Base-by-base conservation (phyloP, 441 rosid species). In the Gossypium schwendimanii region DNA sequence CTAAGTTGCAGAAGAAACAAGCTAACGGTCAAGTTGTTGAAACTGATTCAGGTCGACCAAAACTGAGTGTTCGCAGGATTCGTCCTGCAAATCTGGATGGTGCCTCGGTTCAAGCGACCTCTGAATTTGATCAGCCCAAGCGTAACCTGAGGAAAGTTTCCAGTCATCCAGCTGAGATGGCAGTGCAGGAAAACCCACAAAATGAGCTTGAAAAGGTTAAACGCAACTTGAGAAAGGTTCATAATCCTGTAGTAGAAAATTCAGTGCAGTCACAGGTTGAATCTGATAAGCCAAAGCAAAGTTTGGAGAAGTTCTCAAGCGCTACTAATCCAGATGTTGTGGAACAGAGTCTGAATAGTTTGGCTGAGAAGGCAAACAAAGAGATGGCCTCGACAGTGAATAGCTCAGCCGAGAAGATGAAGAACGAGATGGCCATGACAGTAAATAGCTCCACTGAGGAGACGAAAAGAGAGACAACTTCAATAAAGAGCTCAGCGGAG, bases 191-290 rank as follows among this genome's bases (percentile, higher is more conserved):
- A 79, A 85, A 87, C 80, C 91, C 95, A 55, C 94, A 89, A 75
- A 80, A 58, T 85, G 98, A 90, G 78, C 88, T 94, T 74, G 97
- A 94, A 82, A 94, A 92, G 77, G 94, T 92, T 69, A 94, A 94
- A 77, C 90, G 94, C 20, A 87, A 81, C 82, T 80, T 91, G 88
- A 90, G 96, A 82, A 95, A 87, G 79, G 96, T 95, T 74, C 93
- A 91, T 74, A 90, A 84, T 71, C 96, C 94, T 53, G 81, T 80
- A 14, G 52, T 85, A 52, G 97, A 89, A 72, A 89, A 76, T 77
- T 70, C 87, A 72, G 77, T 82, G 70, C 92, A 77, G 66, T 65
- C 93, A 62, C 91, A 82, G 75, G 69, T 77, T 73, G 96, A 83
- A 78, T 58, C 60, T 20, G 97, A 89, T 79, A 87, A 85, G 82